Evolutionary conservation across 1,139 yeast species (phyloP), one percentile per base, ranked within the genome.

Genomic region (Geotrichum histeridarum): DNA sequence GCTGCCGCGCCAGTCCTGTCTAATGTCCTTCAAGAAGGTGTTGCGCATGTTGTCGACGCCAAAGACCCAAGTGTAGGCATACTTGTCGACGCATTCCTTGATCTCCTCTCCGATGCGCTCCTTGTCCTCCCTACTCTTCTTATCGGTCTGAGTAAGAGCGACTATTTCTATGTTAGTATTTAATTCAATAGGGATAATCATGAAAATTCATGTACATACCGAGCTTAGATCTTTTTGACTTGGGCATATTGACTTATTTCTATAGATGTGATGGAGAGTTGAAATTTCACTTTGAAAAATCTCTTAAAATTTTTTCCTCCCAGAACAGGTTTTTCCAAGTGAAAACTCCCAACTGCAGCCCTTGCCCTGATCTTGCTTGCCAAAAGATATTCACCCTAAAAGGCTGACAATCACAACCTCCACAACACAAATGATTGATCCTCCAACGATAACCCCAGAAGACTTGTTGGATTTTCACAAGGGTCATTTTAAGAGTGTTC

Each of bases 141-240:
- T 93, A 62, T 90, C 97, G 59, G 98, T 91, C 70, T 91, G 93
- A 39, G 99, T 93, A 64, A 93, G 78, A n/a, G 98, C 88, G 59
- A 93, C 95, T 65, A 48, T 11, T 30, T 14, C 12, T n/a, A 17
- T 31, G 46, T 54, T 48, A 47, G 51, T 18, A 48, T 33, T 36
- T 6, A 31, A n/a, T 9, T 5, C 4, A 14, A 42, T 12, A 6
- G 8, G 22, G 8, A 2, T 22, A 42, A 30, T 22, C n/a, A 33
- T 15, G 11, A 15, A 32, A 7, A 8, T 15, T 32, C 2, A 32
- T 17, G 4, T 14, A 62, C 67, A 48, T 59, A 64, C 67, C 59
- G 53, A 65, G 57, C 65, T 66, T 65, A 48, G 95, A 83, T 81
- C 97, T 90, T 73, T 82, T 90, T 45, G 96, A 89, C 81, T 95